Base-by-base conservation (phyloP, 306 rosid species). In the Cajanus cajan region DNA sequence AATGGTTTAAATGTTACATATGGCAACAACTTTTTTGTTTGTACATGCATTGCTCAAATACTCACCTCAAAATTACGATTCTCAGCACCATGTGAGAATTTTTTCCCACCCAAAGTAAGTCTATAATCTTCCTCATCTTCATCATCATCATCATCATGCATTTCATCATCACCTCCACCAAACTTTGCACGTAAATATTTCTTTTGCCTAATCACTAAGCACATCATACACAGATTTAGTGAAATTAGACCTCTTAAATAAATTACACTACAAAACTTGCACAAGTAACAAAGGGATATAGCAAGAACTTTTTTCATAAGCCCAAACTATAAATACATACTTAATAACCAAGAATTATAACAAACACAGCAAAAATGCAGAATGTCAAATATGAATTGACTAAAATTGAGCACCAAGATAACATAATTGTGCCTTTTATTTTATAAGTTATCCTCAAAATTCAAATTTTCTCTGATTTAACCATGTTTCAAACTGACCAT, bases 41-140 rank as follows among this genome's bases (percentile, higher is more conserved):
- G 19, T 10, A 34, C 8, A 64, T 22, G 59, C 66, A 58, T 51
- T 68, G 74, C 54, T 45, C 73, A 68, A 62, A 68, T 54, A 57
- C 78, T 78, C 84, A 91, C 98, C 92, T 95, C 95, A 71, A 82
- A 86, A 87, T 91, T 87, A 65, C 86, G 85, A 89, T 92, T 95
- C 34, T 95, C 98, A 78, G 91, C 98, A 80, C 87, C 85, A 79
- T 90, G 86, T 4, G 61, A 24, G 67, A 48, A 47, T 68, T 67
- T 84, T 74, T 74, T 85, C 77, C 92, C 91, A 47, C 88, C 92
- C 67, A 83, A 78, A 11, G 77, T 19, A 19, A 39, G 70, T 54
- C 48, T 76, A 71, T 71, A 9, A 54, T 86, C 88, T 51, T 87
- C 95, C 40, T 84, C 90, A 3, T 88, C 97, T 6, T 89, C 92